Evolutionary conservation across 495 filamentous ascomycete genomes (phyloP).

Genomic region (Neurospora sp.): DNA sequence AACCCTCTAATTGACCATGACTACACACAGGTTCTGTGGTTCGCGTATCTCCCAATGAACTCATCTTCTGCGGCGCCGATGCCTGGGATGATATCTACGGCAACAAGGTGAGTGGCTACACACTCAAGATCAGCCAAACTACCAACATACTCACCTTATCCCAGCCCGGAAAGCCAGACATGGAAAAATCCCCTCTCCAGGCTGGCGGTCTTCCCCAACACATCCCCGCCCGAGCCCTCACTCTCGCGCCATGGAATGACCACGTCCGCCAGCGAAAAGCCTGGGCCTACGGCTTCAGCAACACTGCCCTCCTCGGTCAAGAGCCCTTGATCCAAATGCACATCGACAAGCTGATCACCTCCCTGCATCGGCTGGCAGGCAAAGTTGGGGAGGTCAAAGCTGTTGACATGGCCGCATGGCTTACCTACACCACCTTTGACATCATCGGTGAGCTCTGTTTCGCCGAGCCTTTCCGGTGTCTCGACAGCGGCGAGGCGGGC

Average conservation of each 20-base stretch:
- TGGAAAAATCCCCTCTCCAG: slow-evolving; percentile 38
- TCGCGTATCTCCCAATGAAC: slow-evolving; percentile 12
- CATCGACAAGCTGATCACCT: slow-evolving; percentile 16
- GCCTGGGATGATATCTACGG: slow-evolving; percentile 44
- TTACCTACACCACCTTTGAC: slow-evolving; percentile 46
- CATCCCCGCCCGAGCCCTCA: slow-evolving; percentile 6
- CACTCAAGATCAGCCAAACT: slow-evolving; percentile 26
- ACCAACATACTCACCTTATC: slow-evolving; percentile 28
- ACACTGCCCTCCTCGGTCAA: slow-evolving; percentile 29
- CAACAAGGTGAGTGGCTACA: slow-evolving; percentile 18
- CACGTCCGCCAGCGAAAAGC: slow-evolving; percentile 44
- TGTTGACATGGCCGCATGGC: slow-evolving; percentile 38
- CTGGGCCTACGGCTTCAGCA: slow-evolving; percentile 39
- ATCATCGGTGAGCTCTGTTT: slow-evolving; percentile 53
- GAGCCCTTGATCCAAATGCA: slow-evolving; percentile 34
- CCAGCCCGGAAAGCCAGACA: slow-evolving; percentile 19
- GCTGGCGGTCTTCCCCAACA: slow-evolving; percentile 21
- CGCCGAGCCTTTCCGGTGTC: slow-evolving; percentile 47
- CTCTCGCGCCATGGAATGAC: slow-evolving; percentile 8
- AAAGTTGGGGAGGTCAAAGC: slow-evolving; percentile 7
- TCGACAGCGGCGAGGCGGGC: slow-evolving; percentile 24
- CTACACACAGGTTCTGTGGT: slow-evolving; percentile 5
- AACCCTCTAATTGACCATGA: not conserved
- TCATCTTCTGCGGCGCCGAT: slow-evolving; percentile 11
- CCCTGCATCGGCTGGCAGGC: slow-evolving; percentile 4